Conservation (phyloP, 805 yeast genomes). For the Isabelozyma pseudorhagii region DNA sequence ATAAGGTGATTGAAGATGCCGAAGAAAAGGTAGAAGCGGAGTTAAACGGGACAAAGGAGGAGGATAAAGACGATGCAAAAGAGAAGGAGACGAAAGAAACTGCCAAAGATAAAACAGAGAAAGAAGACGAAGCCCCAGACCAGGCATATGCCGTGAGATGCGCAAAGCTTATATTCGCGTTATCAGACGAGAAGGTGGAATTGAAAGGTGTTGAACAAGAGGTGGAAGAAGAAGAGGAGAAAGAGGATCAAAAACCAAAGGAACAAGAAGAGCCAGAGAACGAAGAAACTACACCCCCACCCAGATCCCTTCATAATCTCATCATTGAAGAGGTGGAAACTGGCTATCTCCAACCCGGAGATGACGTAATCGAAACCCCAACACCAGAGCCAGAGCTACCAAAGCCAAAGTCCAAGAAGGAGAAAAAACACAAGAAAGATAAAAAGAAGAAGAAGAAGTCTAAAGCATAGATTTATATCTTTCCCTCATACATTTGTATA, state of each 20-base stretch:
- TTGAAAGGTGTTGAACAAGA: conserved; percentile 26
- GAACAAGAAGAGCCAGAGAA: neutral
- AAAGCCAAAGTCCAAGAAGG: conserved; percentile 5
- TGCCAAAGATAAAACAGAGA: conserved; percentile 9
- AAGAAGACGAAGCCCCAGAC: conserved; percentile 22
- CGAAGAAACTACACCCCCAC: conserved; percentile 6
- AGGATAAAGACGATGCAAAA: conserved; percentile 13
- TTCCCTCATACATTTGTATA: neutral
- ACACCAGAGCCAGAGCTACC: neutral
- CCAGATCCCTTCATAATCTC: conserved; percentile 16
- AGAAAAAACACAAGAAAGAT: conserved; percentile 6
- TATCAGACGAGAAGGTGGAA: conserved; percentile 32
- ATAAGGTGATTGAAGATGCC: conserved; percentile 41
- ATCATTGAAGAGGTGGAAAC: conserved; percentile 45
- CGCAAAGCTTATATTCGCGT: conserved; percentile 24
- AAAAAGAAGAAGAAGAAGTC: conserved; percentile 11
- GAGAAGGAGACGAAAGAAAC: conserved; percentile 5
- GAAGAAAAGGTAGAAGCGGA: conserved; percentile 38
- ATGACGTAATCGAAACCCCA: conserved; percentile 1
- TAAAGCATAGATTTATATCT: conserved; percentile 2
- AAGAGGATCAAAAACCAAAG: conserved; percentile 1
- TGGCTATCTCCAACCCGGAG: conserved; percentile 5
- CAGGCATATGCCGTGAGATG: conserved; percentile 43
- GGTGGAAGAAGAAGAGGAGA: conserved; percentile 8
- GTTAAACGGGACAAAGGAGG: conserved; percentile 16